Conservation (phyloP, 2,329 filamentous ascomycete genomes). For the Phoma sp. region DNA sequence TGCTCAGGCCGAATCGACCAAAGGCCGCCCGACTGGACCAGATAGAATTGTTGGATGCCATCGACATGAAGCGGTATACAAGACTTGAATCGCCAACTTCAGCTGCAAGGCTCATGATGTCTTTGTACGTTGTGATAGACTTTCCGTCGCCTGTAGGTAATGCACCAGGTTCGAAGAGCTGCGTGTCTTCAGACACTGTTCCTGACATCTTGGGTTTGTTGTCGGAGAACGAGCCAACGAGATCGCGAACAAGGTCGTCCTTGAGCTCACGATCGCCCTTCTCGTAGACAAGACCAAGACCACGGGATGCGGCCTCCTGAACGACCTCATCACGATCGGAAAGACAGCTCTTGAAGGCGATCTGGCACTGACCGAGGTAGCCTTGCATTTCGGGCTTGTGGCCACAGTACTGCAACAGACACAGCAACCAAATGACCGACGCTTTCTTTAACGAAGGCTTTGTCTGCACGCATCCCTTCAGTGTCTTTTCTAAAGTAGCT, state of each 20-base stretch:
- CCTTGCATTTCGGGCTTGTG: constrained; percentile 76
- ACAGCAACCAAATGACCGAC: constrained; percentile 94
- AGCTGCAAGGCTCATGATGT: constrained; percentile 93
- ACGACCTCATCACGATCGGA: constrained; percentile 91
- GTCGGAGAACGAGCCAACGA: constrained; percentile 86
- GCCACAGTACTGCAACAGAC: constrained; percentile 87
- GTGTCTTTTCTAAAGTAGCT: constrained; percentile 71
- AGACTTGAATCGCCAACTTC: constrained; percentile 95
- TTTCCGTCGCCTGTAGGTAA: constrained; percentile 84
- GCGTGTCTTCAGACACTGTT: constrained; percentile 87
- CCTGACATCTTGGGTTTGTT: constrained; percentile 71
- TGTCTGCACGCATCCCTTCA: constrained; percentile 78
- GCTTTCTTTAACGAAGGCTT: constrained; percentile 91
- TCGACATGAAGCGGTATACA: constrained; percentile 98
- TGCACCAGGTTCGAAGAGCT: constrained; percentile 90
- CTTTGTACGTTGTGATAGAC: constrained; percentile 93
- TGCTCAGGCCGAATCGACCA: constrained; percentile 90
- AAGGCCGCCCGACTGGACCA: constrained; percentile 98
- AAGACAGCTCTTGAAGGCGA: constrained; percentile 85
- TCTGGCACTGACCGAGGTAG: constrained; percentile 78
- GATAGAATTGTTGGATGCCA: constrained; percentile 93
- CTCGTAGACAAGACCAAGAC: constrained; percentile 91
- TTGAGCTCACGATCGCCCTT: constrained; percentile 83
- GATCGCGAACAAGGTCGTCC: constrained; percentile 81
- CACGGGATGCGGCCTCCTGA: constrained; percentile 91